These are phyloP conservation scores for Volvox reticuliferus DNA, from an alignment of 139 green algal species.

Conservation along the genomic window DNA sequence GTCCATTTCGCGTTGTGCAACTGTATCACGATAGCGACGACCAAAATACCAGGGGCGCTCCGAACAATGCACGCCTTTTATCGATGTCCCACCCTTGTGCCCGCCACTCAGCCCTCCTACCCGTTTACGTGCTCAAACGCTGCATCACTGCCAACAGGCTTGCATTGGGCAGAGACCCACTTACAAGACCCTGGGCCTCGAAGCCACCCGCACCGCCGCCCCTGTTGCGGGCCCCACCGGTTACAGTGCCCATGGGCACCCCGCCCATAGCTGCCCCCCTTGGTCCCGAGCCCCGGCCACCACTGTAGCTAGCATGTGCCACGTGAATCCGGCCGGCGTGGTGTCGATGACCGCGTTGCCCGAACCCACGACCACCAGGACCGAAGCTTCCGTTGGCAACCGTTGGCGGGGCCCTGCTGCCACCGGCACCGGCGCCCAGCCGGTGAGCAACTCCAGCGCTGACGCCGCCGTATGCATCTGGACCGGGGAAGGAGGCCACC, in stretches of 20 bases:
- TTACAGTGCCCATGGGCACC: neutral
- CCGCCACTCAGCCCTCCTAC: too few relatives aligned
- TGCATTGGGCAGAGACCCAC: slow-evolving; percentile 1
- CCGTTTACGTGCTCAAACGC: neutral
- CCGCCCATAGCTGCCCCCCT: neutral
- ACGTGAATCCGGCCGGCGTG: too few relatives aligned
- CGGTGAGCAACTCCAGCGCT: neutral
- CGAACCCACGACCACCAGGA: neutral
- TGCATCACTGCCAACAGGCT: slow-evolving; percentile 19
- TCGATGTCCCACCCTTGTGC: too few relatives aligned
- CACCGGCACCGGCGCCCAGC: neutral
- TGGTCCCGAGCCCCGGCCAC: too few relatives aligned
- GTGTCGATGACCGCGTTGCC: neutral
- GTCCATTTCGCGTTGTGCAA: too few relatives aligned
- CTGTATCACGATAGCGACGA: too few relatives aligned
- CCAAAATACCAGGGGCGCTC: too few relatives aligned
- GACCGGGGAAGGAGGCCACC: neutral
- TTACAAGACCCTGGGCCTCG: neutral
- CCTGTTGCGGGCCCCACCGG: neutral
- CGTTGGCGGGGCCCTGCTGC: neutral
- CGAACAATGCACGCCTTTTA: too few relatives aligned
- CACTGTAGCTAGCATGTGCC: neutral
- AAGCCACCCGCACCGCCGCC: neutral
- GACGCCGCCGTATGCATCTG: neutral
- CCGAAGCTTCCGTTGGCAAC: neutral